Conservation (phyloP, 352 stramenopile species). For the Blastocystis sp. region DNA sequence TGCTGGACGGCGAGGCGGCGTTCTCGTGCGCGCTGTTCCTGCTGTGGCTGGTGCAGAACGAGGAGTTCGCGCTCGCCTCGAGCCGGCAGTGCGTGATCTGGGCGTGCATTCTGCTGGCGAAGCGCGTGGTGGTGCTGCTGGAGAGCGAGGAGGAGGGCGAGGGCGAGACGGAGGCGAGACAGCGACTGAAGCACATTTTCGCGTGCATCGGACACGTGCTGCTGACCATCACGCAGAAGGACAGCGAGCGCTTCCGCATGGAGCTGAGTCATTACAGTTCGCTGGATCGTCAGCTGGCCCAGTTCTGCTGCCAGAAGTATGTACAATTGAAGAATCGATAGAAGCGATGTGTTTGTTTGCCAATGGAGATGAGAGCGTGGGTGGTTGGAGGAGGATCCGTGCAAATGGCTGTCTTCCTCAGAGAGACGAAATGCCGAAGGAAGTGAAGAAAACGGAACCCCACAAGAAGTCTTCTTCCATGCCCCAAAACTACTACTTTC, state of each 20-base stretch:
- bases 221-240: not conserved
- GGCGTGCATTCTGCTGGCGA: not conserved
- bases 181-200: not conserved
- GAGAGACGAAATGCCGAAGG: no score
- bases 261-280: not conserved
- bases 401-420: no score
- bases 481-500: conserved; percentile 55
- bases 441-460: not conserved
- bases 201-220: not conserved
- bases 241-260: not conserved
- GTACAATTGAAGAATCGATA: conserved; percentile 4
- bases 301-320: conserved; percentile 5
- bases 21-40: not conserved
- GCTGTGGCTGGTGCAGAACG: conserved; percentile 18
- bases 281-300: not conserved
- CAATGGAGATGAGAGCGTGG: no score
- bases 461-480: not conserved
- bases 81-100: not conserved
- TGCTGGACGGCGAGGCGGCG: not conserved
- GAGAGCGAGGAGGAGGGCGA: not conserved
- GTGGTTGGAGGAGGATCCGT: no score
- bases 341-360: no score
- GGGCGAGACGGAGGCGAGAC: not conserved
- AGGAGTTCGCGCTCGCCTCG: not conserved
- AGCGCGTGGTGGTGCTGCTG: not conserved